Evolutionary conservation across 352 stramenopile species (phyloP).

Genomic region (Aphanomyces stellatus): DNA sequence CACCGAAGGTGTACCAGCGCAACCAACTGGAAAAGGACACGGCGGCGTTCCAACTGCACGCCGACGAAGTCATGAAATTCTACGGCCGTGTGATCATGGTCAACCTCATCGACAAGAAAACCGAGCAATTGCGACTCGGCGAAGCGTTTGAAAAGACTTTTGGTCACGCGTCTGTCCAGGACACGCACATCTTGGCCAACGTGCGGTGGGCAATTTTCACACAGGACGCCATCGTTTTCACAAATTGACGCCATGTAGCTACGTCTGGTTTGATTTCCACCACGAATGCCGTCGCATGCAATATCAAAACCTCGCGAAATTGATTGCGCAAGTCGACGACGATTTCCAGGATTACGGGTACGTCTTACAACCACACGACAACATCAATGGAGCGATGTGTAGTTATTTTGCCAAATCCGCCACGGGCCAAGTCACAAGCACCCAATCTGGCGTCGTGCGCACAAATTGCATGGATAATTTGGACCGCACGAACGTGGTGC

Average conservation of each 20-base stretch:
- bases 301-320: slow-evolving; percentile 86
- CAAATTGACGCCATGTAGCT: slow-evolving; percentile 21
- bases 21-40: slow-evolving; percentile 36
- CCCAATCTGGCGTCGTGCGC: slow-evolving; percentile 88
- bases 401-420: slow-evolving; percentile 53
- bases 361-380: no score
- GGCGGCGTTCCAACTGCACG: slow-evolving; percentile 44
- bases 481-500: slow-evolving; percentile 86
- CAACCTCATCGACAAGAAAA: slow-evolving; percentile 94
- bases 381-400: no score
- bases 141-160: slow-evolving; percentile 81
- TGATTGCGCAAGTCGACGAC: slow-evolving; percentile 83
- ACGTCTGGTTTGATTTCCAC: slow-evolving; percentile 98
- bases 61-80: slow-evolving; percentile 49
- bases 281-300: slow-evolving; percentile 91
- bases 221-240: no score
- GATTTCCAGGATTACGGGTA: slow-evolving; percentile 66
- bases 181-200: slow-evolving; percentile 55
- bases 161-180: slow-evolving; percentile 33
- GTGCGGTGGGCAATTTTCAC: slow-evolving; percentile 28
- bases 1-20: slow-evolving; percentile 74
- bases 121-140: slow-evolving; percentile 89
- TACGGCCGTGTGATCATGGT: slow-evolving; percentile 83
- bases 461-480: slow-evolving; percentile 99
- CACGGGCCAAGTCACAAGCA: slow-evolving; percentile 38